Percentiles rank a stretch among this genome's conserved stretches.
Conservation (phyloP, 1,284 basidiomycete genomes). For the Amylostereum areolatum region DNA sequence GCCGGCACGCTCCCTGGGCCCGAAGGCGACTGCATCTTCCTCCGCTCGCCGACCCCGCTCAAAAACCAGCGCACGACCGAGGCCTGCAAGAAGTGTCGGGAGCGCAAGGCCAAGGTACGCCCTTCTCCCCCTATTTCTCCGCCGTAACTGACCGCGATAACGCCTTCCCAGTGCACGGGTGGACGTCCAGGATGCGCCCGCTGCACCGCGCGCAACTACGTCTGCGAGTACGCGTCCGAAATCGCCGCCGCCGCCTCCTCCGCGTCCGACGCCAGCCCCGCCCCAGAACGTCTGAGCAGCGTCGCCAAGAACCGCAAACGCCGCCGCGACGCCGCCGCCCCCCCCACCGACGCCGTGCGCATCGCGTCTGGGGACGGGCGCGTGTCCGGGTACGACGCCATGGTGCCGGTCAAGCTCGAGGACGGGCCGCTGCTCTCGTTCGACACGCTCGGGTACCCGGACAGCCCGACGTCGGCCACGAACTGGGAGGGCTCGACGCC, state of each 20-base stretch:
- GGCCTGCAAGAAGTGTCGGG: conserved; percentile 39
- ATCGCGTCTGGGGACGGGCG: no score
- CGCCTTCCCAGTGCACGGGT: conserved; percentile 31
- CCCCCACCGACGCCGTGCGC: background rate
- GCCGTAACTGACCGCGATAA: background rate
- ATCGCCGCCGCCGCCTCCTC: no score
- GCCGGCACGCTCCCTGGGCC: conserved; percentile 34
- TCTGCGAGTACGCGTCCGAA: conserved; percentile 33
- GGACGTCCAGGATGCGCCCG: conserved; percentile 33
- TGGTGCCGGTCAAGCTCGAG: conserved; percentile 8
- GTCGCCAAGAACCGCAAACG: conserved; percentile 5
- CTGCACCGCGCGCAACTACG: conserved; percentile 31
- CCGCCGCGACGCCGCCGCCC: background rate
- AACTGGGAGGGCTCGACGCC: conserved; percentile 13
- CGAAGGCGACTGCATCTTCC: conserved; percentile 33
- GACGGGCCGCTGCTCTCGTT: no score
- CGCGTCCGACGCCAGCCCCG: background rate
- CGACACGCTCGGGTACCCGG: conserved; percentile 5
- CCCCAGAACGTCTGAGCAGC: conserved; percentile 5
- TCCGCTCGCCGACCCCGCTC: conserved; percentile 35
- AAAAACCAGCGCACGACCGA: conserved; percentile 34
- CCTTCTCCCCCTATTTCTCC: background rate
- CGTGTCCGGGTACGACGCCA: no score
- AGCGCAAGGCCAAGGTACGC: conserved; percentile 39
- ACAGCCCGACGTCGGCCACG: conserved; percentile 5